phyloP scores from a whole-genome alignment of 345 rosid species.

The Sapria himalayana region DNA sequence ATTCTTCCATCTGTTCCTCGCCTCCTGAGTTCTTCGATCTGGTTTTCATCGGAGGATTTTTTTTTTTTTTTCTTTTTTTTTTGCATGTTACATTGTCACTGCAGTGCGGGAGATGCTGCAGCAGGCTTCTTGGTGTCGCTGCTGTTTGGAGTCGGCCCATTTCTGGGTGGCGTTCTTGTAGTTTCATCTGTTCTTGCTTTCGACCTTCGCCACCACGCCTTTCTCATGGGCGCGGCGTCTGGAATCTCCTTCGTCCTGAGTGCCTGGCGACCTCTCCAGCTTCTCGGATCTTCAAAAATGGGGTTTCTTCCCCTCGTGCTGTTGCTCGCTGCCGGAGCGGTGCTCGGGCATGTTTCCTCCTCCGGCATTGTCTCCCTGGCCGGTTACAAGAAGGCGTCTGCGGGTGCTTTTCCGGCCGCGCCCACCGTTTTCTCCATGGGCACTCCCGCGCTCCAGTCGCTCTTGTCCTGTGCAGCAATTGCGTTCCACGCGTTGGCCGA shows the following conservation, averaged over 20 bases:
- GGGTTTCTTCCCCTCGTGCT: slow-evolving; percentile 36
- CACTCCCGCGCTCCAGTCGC: slow-evolving; percentile 56
- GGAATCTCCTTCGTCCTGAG: slow-evolving; percentile 88
- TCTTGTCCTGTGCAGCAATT: slow-evolving; percentile 72
- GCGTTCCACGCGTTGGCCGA: slow-evolving; percentile 92
- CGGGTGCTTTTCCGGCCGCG: slow-evolving; percentile 21
- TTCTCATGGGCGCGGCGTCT: slow-evolving; percentile 83
- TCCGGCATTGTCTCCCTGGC: slow-evolving; percentile 33
- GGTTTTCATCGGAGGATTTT: background rate
- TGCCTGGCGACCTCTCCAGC: slow-evolving; percentile 80
- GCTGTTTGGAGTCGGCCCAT: slow-evolving; percentile 92
- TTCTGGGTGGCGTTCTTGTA: slow-evolving; percentile 64
- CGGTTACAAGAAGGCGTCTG: slow-evolving; percentile 34
- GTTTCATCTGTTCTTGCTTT: slow-evolving; percentile 61
- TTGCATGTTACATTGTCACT: slow-evolving; percentile 5
- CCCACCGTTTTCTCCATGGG: slow-evolving; percentile 55
- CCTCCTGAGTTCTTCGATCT: no score
- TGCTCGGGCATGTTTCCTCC: slow-evolving; percentile 30
- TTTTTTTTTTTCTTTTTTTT: background rate
- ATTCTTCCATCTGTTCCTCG: no score
- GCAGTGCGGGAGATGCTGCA: slow-evolving; percentile 93
- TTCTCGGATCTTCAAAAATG: slow-evolving; percentile 57
- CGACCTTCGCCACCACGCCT: slow-evolving; percentile 71
- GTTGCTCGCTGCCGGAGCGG: slow-evolving; percentile 44
- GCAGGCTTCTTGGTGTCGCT: slow-evolving; percentile 89